A percentile compares a stretch with the other conserved stretches of the same genome.
Evolutionary conservation across 2,329 filamentous ascomycete genomes (phyloP).

Genomic region (Piedraia hortae): DNA sequence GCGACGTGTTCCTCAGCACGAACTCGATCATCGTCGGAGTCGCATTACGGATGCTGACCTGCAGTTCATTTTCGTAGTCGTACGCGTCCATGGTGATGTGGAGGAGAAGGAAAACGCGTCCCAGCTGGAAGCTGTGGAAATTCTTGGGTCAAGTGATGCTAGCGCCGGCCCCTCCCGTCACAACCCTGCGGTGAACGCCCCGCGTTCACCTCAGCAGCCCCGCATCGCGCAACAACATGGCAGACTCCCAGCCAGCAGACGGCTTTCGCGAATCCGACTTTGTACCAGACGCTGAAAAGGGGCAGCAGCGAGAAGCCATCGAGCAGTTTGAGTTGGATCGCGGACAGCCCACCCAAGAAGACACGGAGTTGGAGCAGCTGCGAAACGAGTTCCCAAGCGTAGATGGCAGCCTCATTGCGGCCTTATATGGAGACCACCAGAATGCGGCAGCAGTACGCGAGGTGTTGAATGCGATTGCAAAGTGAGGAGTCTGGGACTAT

Average conservation of each 20-base stretch:
- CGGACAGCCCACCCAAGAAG: slow-evolving; percentile 13
- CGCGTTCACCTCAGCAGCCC: no score
- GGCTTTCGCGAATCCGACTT: slow-evolving; percentile 13
- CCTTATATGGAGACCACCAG: slow-evolving; percentile 18
- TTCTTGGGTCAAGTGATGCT: no score
- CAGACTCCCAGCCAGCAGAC: slow-evolving; percentile 2
- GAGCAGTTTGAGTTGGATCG: slow-evolving; percentile 20
- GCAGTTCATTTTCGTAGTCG: slow-evolving; percentile 2
- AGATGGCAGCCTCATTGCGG: slow-evolving; percentile 19
- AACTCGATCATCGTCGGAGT: slow-evolving; percentile 67
- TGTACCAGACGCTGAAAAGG: slow-evolving; percentile 14
- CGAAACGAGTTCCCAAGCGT: slow-evolving; percentile 18
- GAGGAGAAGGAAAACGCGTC: no score
- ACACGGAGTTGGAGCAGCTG: slow-evolving; percentile 16
- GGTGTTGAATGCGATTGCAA: no score
- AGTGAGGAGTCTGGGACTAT: no score
- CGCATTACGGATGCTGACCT: slow-evolving; percentile 12
- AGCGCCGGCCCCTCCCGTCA: no score
- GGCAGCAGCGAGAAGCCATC: slow-evolving; percentile 14
- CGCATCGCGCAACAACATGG: slow-evolving; percentile 1
- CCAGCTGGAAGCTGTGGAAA: no score
- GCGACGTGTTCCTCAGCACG: slow-evolving; percentile 65
- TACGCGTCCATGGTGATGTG: slow-evolving; percentile 1
- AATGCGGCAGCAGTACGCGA: slow-evolving; percentile 17
- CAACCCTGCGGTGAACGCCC: no score